A percentile compares a stretch with the other conserved stretches of the same genome.
Conservation (phyloP, 495 filamentous ascomycete genomes). For the Penicillium salamii region DNA sequence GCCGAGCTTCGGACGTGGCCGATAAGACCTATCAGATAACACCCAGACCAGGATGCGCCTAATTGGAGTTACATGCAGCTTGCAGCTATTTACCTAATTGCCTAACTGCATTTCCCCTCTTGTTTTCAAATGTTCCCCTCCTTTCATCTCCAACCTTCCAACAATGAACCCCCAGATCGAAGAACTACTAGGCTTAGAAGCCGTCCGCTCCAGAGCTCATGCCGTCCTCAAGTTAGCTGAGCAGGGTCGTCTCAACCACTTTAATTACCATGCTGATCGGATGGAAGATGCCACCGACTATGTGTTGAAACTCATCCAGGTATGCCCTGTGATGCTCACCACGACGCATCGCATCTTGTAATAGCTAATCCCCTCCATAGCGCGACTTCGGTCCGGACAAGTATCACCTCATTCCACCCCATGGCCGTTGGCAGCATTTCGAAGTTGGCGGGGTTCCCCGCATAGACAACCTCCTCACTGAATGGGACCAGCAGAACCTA, state of each 20-base stretch:
- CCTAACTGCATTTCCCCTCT: conserved; percentile 1
- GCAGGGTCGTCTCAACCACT: conserved; percentile 30
- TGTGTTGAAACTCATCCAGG: conserved; percentile 33
- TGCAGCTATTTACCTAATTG: conserved; percentile 7
- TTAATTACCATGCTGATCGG: conserved; percentile 28
- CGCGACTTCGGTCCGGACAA: conserved; percentile 53
- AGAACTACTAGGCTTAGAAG: conserved; percentile 33
- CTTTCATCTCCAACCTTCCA: background rate
- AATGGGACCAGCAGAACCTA: conserved; percentile 57
- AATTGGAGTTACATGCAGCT: background rate
- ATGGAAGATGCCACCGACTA: conserved; percentile 31
- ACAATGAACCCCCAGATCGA: conserved; percentile 21
- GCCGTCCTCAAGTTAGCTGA: conserved; percentile 31
- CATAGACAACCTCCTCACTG: conserved; percentile 65
- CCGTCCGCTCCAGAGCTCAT: conserved; percentile 34
- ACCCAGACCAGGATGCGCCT: background rate
- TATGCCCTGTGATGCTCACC: conserved; percentile 1
- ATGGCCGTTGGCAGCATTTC: conserved; percentile 90
- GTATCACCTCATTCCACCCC: conserved; percentile 58
- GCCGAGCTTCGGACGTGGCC: background rate
- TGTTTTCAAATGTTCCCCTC: background rate
- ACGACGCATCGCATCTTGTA: background rate
- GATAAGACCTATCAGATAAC: background rate
- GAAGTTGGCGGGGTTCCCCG: conserved; percentile 77
- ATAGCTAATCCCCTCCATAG: conserved; percentile 20